Evolutionary conservation across 192 early-diverging fungal species (phyloP).

Genomic region (Borealophlyctis nickersoniae): DNA sequence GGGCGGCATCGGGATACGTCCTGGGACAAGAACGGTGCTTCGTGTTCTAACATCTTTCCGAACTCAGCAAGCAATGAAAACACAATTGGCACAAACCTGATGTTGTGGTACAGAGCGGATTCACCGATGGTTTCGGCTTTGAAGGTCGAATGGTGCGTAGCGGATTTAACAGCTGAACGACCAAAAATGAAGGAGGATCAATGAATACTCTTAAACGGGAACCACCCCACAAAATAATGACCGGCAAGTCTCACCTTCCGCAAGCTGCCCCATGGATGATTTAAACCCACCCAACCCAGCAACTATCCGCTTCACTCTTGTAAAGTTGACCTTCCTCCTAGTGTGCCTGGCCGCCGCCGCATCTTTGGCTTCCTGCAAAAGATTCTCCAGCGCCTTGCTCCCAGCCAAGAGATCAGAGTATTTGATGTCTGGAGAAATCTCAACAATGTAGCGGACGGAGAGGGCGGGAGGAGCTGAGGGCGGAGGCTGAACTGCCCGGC

Average conservation of each 20-base stretch:
- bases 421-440: conserved; percentile 4
- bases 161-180: too few relatives aligned
- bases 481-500: conserved; percentile 6
- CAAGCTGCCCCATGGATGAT: background rate
- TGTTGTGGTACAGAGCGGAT: background rate
- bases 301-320: conserved; percentile 3
- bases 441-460: background rate
- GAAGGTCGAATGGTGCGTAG: background rate
- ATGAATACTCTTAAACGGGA: too few relatives aligned
- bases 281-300: conserved; percentile 6
- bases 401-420: conserved; percentile 14
- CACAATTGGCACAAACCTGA: background rate
- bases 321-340: conserved; percentile 1
- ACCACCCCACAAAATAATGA: too few relatives aligned
- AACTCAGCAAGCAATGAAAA: background rate
- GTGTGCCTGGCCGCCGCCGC: background rate
- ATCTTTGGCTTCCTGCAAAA: conserved; percentile 6
- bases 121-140: background rate
- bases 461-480: background rate
- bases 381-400: background rate
- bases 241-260: background rate
- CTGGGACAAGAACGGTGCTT: background rate
- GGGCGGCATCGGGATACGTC: background rate
- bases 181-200: too few relatives aligned
- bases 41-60: too few relatives aligned